These are phyloP conservation scores for Climacium dendroides DNA, from an alignment of 225 moss, liverwort and hornwort species.

Conservation along the genomic window DNA sequence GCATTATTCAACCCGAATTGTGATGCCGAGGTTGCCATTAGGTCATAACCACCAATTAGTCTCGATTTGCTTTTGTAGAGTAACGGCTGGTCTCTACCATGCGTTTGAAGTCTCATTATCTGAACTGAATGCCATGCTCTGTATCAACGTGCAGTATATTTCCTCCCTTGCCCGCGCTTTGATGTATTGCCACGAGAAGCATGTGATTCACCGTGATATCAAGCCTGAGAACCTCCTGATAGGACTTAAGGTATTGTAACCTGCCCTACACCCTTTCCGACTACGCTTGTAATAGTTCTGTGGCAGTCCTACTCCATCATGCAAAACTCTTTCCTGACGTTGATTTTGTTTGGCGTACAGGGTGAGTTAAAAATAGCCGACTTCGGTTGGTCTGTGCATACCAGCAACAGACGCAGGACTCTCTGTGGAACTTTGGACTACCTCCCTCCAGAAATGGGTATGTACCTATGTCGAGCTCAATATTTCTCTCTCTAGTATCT, in stretches of 20 bases:
- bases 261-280: background rate
- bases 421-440: slow-evolving; percentile 91
- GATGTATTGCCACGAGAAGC: slow-evolving; percentile 80
- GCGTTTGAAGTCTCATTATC: background rate
- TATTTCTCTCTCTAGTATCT: background rate
- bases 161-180: slow-evolving; percentile 62
- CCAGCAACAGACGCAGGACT: slow-evolving; percentile 74
- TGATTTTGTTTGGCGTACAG: background rate
- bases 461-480: background rate
- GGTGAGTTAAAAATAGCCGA: slow-evolving; percentile 98
- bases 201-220: slow-evolving; percentile 90
- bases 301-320: no score
- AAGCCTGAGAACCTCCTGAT: slow-evolving; percentile 88
- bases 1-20: no score
- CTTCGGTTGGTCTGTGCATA: slow-evolving; percentile 97
- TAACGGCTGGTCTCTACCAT: background rate
- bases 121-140: background rate
- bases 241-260: slow-evolving; percentile 43
- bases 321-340: background rate
- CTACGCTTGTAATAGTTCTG: background rate
- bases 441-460: slow-evolving; percentile 97
- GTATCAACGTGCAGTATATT: slow-evolving; percentile 45
- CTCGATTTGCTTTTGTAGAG: no score
- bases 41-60: background rate
- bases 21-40: background rate